Conservation (phyloP, 257 asterid species). For the Apocynum venetum region DNA sequence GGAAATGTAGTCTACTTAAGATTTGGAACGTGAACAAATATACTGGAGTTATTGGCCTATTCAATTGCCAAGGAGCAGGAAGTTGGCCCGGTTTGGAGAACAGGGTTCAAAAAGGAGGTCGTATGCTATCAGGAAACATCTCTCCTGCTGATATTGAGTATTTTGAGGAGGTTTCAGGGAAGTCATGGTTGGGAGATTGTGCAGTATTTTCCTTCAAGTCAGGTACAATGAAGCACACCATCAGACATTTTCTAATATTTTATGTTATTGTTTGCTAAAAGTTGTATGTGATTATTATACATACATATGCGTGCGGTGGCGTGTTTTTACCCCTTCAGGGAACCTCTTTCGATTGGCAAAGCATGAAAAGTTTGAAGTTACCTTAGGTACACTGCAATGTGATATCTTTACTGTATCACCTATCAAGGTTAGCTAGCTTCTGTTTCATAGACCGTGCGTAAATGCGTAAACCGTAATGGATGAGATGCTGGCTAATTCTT, state of each 20-base stretch:
- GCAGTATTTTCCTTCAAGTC: constrained; percentile 52
- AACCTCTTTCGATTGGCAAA: not conserved
- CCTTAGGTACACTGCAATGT: constrained; percentile 41
- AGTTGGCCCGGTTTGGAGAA: constrained; percentile 45
- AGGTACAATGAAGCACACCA: constrained; percentile 18
- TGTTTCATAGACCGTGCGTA: not conserved
- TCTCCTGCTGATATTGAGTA: constrained; percentile 47
- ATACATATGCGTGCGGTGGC: not conserved
- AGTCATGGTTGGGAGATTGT: constrained; percentile 36
- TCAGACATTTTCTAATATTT: not conserved
- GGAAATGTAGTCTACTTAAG: constrained; percentile 41
- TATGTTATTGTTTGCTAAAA: too few relatives aligned
- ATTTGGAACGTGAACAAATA: constrained; percentile 52
- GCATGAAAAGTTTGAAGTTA: constrained; percentile 31
- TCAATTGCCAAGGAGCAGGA: constrained; percentile 64
- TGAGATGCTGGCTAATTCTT: not conserved
- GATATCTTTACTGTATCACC: constrained; percentile 56
- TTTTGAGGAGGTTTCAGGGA: constrained; percentile 32
- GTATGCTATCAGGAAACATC: constrained; percentile 36
- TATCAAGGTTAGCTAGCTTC: constrained; percentile 35
- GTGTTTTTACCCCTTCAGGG: not conserved
- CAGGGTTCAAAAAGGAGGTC: constrained; percentile 7
- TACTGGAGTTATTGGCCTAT: constrained; percentile 49
- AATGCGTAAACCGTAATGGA: not conserved
- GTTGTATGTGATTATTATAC: too few relatives aligned